Base-by-base conservation (phyloP, 2,329 filamentous ascomycete species). In the Volutella citrinella region DNA sequence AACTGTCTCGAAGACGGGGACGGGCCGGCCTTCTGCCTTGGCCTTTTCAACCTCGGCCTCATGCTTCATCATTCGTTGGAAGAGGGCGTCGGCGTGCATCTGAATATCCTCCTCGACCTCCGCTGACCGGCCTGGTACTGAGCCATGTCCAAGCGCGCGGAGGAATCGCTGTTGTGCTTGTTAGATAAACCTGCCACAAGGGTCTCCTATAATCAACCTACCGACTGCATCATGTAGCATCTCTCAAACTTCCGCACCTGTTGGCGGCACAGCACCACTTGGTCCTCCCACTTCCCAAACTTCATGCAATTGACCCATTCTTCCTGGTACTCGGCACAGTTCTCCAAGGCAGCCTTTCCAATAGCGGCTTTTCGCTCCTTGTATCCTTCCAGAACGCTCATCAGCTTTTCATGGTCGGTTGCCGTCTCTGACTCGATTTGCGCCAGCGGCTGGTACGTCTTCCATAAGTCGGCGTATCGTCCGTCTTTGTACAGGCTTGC, bases 1-100 rank as follows among this genome's bases (percentile, higher is more conserved):
- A 7, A 80, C 59, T 7, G 78, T 70, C 28, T 77, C 67, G 51
- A 86, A 81, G 14, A 68, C 64, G 0, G 84, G 82, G 27, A 70
- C 56, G 1, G 74, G 70, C n/a, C 60, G 62, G 18, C 78, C 79
- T 45, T 76, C 74, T 34, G 72, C 69, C 60, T 80, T 80, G 21
- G 84, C 85, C 51, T 80, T 74, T 45, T 84, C 78, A n/a, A 86
- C 79, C 43, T 74, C 76, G 14, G 70, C 71, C 63, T 98, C 91
- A 57, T 95, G 88, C 42, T 79, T 75, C 22, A 95, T 63, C 82
- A 97, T 88, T 49, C 84, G 80, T 54, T 91, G 85, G 63, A 89
- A 98, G 24, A 98, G 72, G 44, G 78, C 79, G 66, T 98, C 93
- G 39, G 91, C 91, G 60, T 96, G 90, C 82, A 97, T 87, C 64